Evolutionary conservation across 2,329 filamentous ascomycete species (phyloP), one percentile per base, ranked within the genome.

Genomic region (Samsoniella hepiali): DNA sequence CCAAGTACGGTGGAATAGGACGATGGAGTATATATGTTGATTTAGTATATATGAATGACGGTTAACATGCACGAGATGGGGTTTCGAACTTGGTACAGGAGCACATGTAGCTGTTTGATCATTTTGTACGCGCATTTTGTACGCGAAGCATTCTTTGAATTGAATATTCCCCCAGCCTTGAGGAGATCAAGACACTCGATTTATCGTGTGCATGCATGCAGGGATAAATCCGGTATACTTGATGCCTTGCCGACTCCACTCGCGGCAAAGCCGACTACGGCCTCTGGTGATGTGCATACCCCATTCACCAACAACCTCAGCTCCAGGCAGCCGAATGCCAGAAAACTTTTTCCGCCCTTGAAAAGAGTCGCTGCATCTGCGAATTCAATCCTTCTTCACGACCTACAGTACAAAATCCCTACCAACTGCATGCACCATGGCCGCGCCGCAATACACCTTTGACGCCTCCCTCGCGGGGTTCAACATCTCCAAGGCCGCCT

Each of bases 231-330:
- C 38, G 40, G 4, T 7, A 58, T 58, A 17, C 29, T 36, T 58
- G 55, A 47, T 58, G 55, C 55, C 55, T 58, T 47, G 55, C 5
- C n/a, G 55, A 58, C 55, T 58, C 55, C 55, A 58, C 55, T 47
- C 55, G 44, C 3, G 11, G 29, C 42, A 32, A 17, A 53, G 13
- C 38, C 32, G n/a, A 51, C 6, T n/a, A 7, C 49, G 49, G 51
- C 51, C 17, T 32, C 15, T 38, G 34, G 27, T 17, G 36, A 56
- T 29, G 34, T 42, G 34, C 22, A 40, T 8, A 31, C 36, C 47
- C 9, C 57, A 40, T 51, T 8, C n/a, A 22, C 69, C 69, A 7
- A 73, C 22, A 27, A 73, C 66, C 34, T 66, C 65, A 29, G 54
- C 64, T 40, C 64, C 60, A 60, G 38, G 49, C 58, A 60, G 38